Evolutionary conservation across 2,329 filamentous ascomycete species (phyloP).

Genomic region (Fusarium vanettenii): DNA sequence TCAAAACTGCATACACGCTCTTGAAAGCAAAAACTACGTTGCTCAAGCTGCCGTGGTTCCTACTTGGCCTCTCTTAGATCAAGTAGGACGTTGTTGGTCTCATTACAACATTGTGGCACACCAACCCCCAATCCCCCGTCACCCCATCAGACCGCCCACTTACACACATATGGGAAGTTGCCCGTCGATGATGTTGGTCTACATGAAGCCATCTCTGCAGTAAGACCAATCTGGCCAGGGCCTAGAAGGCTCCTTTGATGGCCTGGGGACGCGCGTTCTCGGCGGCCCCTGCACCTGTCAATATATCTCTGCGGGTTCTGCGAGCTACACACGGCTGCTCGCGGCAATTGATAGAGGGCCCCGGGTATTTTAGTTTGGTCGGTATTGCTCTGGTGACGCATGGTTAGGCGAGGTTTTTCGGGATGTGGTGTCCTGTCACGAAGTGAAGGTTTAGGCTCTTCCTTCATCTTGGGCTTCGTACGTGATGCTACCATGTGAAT

Average conservation of each 20-base stretch:
- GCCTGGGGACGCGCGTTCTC: slow-evolving; percentile 38
- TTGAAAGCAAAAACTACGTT: neutral
- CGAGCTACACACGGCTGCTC: slow-evolving; percentile 3
- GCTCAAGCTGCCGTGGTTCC: neutral
- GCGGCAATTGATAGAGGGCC: neutral
- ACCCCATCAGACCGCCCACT: slow-evolving; percentile 13
- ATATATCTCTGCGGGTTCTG: slow-evolving; percentile 24
- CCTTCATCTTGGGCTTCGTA: neutral
- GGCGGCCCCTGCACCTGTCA: slow-evolving; percentile 17
- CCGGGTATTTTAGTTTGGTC: neutral
- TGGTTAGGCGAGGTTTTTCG: neutral
- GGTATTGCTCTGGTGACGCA: neutral
- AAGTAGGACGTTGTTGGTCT: neutral
- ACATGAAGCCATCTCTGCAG: slow-evolving; percentile 17
- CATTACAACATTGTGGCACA: neutral
- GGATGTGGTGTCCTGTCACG: neutral
- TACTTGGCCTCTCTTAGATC: neutral
- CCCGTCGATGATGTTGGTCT: neutral
- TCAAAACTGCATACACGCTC: neutral
- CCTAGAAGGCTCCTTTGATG: slow-evolving; percentile 1
- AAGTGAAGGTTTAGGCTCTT: neutral
- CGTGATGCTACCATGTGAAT: neutral
- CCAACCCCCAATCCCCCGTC: neutral
- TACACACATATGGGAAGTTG: slow-evolving; percentile 4
- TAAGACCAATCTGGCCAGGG: neutral